These are phyloP conservation scores for Aspergillus ruber DNA, from an alignment of 2,329 filamentous ascomycete genomes.

Conservation along the genomic window DNA sequence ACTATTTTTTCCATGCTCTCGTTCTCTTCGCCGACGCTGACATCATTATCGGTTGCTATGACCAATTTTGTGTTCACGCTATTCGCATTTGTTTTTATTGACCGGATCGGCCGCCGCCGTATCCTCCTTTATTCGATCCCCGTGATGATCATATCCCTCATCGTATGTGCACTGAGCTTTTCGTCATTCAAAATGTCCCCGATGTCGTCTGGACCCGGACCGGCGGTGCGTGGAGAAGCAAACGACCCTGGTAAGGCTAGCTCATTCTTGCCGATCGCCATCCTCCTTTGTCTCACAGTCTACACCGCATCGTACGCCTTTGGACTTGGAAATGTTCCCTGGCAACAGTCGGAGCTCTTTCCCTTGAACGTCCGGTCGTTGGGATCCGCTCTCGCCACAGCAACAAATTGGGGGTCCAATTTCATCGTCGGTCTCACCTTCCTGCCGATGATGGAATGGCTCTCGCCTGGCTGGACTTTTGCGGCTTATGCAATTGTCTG, in stretches of 20 bases:
- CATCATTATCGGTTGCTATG: slow-evolving; percentile 70
- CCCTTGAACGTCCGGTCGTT: slow-evolving; percentile 59
- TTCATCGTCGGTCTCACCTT: slow-evolving; percentile 83
- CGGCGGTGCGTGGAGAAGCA: slow-evolving; percentile 8
- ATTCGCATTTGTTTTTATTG: slow-evolving; percentile 69
- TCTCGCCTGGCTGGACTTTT: slow-evolving; percentile 74
- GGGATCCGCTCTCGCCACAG: slow-evolving; percentile 57
- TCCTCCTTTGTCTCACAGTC: slow-evolving; percentile 69
- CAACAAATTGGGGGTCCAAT: slow-evolving; percentile 83
- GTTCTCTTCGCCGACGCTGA: slow-evolving; percentile 71
- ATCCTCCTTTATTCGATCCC: slow-evolving; percentile 80
- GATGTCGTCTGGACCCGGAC: slow-evolving; percentile 15
- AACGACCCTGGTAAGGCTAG: slow-evolving; percentile 14
- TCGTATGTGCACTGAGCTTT: slow-evolving; percentile 68
- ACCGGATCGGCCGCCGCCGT: slow-evolving; percentile 68
- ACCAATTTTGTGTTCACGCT: slow-evolving; percentile 78
- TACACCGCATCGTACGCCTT: slow-evolving; percentile 84
- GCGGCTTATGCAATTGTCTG: slow-evolving; percentile 71
- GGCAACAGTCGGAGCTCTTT: slow-evolving; percentile 94
- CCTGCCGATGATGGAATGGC: slow-evolving; percentile 71
- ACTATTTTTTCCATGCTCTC: slow-evolving; percentile 73
- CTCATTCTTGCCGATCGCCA: slow-evolving; percentile 41
- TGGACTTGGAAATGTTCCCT: slow-evolving; percentile 85
- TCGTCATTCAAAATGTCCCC: slow-evolving; percentile 49
- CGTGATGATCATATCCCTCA: slow-evolving; percentile 69